These are phyloP conservation scores for Cercospora sp. DNA, from an alignment of 2,329 filamentous ascomycete genomes.

Conservation along the genomic window DNA sequence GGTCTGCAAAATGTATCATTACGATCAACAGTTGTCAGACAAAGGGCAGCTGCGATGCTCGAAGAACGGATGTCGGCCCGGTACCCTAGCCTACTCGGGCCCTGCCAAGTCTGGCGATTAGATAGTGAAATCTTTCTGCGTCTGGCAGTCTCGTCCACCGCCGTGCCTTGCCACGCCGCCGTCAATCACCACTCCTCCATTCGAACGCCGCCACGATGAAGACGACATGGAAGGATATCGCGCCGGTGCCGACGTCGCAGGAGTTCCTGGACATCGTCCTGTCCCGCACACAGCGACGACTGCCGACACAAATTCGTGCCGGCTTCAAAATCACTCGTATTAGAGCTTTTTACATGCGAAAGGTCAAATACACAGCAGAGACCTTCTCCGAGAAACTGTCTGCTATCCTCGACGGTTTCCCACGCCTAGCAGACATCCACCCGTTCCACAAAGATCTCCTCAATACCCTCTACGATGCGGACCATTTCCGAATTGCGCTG, in stretches of 20 bases:
- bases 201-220: slow-evolving; percentile 48
- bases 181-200: neutral
- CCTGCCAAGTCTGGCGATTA: neutral
- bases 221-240: slow-evolving; percentile 60
- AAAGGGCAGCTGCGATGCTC: neutral
- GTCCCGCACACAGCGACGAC: slow-evolving; percentile 84
- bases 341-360: slow-evolving; percentile 90
- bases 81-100: neutral
- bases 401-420: slow-evolving; percentile 88
- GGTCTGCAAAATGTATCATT: neutral
- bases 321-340: slow-evolving; percentile 97
- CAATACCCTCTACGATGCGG: slow-evolving; percentile 97
- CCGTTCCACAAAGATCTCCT: slow-evolving; percentile 90
- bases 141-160: slow-evolving; percentile 3
- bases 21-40: neutral
- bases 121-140: slow-evolving; percentile 9
- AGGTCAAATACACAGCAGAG: slow-evolving; percentile 97
- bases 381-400: slow-evolving; percentile 94
- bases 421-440: slow-evolving; percentile 88
- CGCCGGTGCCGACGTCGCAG: slow-evolving; percentile 70
- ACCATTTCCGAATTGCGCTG: slow-evolving; percentile 95
- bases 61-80: neutral
- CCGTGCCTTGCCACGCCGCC: slow-evolving; percentile 10
- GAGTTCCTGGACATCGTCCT: slow-evolving; percentile 98
- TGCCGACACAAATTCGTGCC: slow-evolving; percentile 92